These are phyloP conservation scores for Knufia petricola DNA, from an alignment of 2,329 filamentous ascomycete species.

Conservation along the genomic window DNA sequence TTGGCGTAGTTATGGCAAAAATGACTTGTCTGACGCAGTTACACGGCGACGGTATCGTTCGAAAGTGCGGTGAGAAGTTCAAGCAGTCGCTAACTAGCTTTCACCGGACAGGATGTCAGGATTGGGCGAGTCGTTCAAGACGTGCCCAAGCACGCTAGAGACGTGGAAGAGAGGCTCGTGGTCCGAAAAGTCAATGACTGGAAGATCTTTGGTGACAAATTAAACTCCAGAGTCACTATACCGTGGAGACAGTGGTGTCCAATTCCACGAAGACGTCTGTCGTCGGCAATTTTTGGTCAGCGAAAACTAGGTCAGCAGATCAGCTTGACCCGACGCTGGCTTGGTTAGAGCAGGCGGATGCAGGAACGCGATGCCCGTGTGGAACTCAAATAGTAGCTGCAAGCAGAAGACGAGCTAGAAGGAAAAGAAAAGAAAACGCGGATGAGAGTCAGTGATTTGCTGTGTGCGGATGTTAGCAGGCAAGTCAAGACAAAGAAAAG, in stretches of 20 bases:
- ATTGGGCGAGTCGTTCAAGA: conserved; percentile 6
- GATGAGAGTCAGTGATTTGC: background rate
- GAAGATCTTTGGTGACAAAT: conserved; percentile 1
- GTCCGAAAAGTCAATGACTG: conserved; percentile 1
- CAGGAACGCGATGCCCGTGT: conserved; percentile 4
- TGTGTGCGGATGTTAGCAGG: background rate
- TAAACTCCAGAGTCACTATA: background rate
- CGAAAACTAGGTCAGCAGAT: conserved; percentile 7
- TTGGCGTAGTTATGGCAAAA: background rate
- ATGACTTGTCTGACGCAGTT: background rate
- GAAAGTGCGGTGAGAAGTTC: conserved; percentile 9
- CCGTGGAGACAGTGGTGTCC: background rate
- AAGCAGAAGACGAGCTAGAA: background rate
- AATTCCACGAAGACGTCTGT: background rate
- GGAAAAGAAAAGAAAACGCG: background rate
- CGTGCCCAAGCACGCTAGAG: conserved; percentile 4
- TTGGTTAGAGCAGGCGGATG: conserved; percentile 5
- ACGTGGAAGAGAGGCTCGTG: background rate
- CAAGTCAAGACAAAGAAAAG: background rate
- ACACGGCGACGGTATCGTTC: background rate
- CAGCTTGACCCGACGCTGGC: conserved; percentile 2
- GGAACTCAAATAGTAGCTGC: conserved; percentile 2
- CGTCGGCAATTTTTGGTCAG: background rate
- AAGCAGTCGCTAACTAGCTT: conserved; percentile 1
- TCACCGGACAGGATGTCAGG: conserved; percentile 5